phyloP scores from a whole-genome alignment of 352 stramenopile species.

The Globisporangium paroecandrum region DNA sequence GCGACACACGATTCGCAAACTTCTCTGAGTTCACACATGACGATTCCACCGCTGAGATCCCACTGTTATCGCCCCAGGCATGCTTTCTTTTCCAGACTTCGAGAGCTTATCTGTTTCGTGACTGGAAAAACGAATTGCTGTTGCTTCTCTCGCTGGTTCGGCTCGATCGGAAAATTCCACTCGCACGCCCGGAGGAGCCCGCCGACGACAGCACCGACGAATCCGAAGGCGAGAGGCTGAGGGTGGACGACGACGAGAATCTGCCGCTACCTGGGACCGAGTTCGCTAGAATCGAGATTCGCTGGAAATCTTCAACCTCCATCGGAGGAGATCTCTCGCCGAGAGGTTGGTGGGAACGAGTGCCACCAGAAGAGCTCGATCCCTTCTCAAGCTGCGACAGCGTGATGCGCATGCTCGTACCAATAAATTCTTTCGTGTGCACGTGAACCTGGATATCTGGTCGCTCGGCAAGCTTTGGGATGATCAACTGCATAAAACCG shows the following conservation, averaged over 20 bases:
- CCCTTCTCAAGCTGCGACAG: conserved; percentile 56
- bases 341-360: conserved; percentile 17
- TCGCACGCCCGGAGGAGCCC: conserved; percentile 39
- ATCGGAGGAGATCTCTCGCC: conserved; percentile 36
- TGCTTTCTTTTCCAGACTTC: background rate
- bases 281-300: conserved; percentile 64
- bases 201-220: conserved; percentile 38
- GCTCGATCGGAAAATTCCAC: conserved; percentile 45
- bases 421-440: conserved; percentile 89
- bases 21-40: background rate
- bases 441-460: conserved; percentile 85
- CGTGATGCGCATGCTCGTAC: conserved; percentile 87
- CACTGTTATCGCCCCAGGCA: background rate
- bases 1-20: background rate
- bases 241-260: conserved; percentile 42
- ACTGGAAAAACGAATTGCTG: conserved; percentile 20
- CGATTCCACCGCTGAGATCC: background rate
- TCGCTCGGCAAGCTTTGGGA: conserved; percentile 81
- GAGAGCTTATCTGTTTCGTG: conserved; percentile 12
- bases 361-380: conserved; percentile 2
- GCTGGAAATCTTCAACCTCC: conserved; percentile 65
- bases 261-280: conserved; percentile 33
- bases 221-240: conserved; percentile 47
- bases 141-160: conserved; percentile 27
- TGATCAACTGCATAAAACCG: conserved; percentile 88